Base-by-base conservation (phyloP, 345 rosid genomes). In the Crucihimalaya himalaica region DNA sequence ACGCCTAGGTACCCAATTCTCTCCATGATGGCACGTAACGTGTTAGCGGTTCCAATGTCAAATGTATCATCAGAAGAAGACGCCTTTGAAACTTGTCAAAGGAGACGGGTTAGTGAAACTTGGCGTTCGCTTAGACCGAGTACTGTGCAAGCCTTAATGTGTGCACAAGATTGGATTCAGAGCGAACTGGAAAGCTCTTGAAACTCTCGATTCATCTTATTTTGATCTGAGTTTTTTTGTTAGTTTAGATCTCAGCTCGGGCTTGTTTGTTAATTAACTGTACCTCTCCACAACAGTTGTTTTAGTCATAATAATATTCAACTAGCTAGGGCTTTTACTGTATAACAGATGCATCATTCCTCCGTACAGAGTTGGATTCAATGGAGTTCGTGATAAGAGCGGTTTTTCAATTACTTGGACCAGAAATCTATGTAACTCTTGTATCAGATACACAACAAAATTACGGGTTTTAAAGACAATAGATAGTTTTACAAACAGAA, bases 91-190 rank as follows among this genome's bases (percentile, higher is more conserved):
- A 65, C 61, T 69, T 67, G 39, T 23, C 73, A 83, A 47, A 82
- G 86, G 51, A 80, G 82, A 54, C 80, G 69, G 62, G 82, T 91
- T 25, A 83, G 84, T 68, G 82, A 68, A 43, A 77, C 87, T 6
- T 87, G 93, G 78, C 65, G 85, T 66, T 79, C 86, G 20, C 80
- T 87, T 39, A 75, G 78, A 40, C 83, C 90, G 5, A 58, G 80
- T 47, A 88, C 91, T 4, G 81, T 89, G 45, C 93, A 89, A 72
- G 93, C 93, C 47, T 72, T 91, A 85, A 84, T 85, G 85, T 91
- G 97, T 80, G 86, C 89, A 6, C 89, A 83, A 74, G 93, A 89
- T 81, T 91, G 96, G 96, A 89, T 91, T 48, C 76, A 68, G 25
- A 82, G 82, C 50, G 91, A 84, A 61, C 69, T 81, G 47, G 82